Conservation (phyloP, 192 early-diverging fungal species). For the Physocladia obscura region DNA sequence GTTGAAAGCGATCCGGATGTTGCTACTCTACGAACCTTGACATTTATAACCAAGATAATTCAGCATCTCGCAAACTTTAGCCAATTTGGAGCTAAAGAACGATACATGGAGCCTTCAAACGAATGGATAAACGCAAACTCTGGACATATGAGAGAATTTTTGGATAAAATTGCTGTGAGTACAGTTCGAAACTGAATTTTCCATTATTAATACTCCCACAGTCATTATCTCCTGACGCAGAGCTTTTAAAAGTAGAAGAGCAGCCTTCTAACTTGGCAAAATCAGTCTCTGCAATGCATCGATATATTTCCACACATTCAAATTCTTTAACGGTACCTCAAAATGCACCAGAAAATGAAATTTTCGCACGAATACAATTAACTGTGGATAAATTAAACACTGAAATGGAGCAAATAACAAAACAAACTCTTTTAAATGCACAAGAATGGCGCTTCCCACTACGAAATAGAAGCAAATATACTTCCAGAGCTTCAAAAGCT, state of each 20-base stretch:
- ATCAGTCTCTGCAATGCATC: background rate
- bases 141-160: slow-evolving; percentile 48
- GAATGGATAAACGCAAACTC: slow-evolving; percentile 49
- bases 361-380: background rate
- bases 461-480: no score
- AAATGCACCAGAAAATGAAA: background rate
- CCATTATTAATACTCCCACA: background rate
- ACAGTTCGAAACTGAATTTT: background rate
- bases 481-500: no score
- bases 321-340: background rate
- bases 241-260: background rate
- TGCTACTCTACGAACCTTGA: slow-evolving; percentile 44
- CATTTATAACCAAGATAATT: slow-evolving; percentile 58
- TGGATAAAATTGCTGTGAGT: slow-evolving; percentile 49
- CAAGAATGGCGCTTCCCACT: no score
- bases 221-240: slow-evolving; percentile 1
- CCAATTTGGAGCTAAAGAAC: slow-evolving; percentile 58
- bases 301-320: slow-evolving; percentile 2
- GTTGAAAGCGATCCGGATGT: slow-evolving; percentile 42
- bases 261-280: background rate
- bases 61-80: slow-evolving; percentile 63
- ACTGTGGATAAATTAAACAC: background rate
- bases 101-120: slow-evolving; percentile 57
- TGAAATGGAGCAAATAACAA: background rate
- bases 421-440: no score